Conservation (phyloP, 2,329 filamentous ascomycete genomes). For the Periconia sp. region DNA sequence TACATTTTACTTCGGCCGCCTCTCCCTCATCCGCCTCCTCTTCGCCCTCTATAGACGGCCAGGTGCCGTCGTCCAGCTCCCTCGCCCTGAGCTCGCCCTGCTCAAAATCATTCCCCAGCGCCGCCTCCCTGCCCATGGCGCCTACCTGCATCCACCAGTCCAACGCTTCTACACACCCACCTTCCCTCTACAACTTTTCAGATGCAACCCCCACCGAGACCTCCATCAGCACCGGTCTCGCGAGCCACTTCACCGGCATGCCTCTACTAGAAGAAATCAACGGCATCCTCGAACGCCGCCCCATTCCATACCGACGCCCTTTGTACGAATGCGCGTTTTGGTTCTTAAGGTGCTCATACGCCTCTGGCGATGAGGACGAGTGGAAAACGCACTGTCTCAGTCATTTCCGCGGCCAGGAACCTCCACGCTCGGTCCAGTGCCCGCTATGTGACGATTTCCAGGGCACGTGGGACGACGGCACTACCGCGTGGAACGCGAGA, state of each 20-base stretch:
- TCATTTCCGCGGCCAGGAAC: slow-evolving; percentile 27
- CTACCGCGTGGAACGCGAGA: slow-evolving; percentile 20
- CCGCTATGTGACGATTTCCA: slow-evolving; percentile 26
- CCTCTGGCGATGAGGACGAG: slow-evolving; percentile 19
- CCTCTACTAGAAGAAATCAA: slow-evolving; percentile 26
- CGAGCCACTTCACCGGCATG: slow-evolving; percentile 19
- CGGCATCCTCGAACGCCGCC: slow-evolving; percentile 24
- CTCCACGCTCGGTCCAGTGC: slow-evolving; percentile 24
- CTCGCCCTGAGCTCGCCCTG: slow-evolving; percentile 11
- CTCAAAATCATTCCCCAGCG: slow-evolving; percentile 16
- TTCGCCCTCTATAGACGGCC: slow-evolving; percentile 12
- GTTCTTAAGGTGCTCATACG: slow-evolving; percentile 29
- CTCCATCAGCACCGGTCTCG: slow-evolving; percentile 24
- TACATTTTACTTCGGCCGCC: slow-evolving; percentile 12
- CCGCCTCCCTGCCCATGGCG: slow-evolving; percentile 31
- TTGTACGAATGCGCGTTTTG: slow-evolving; percentile 29
- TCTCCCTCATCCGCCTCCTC: slow-evolving; percentile 2
- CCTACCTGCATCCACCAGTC: slow-evolving; percentile 31
- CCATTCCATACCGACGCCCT: slow-evolving; percentile 10
- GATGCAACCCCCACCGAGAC: slow-evolving; percentile 27
- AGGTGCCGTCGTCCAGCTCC: slow-evolving; percentile 10
- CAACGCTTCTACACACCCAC: slow-evolving; percentile 20
- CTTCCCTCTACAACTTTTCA: slow-evolving; percentile 25
- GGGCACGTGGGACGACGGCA: slow-evolving; percentile 14
- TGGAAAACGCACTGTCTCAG: slow-evolving; percentile 27